Evolutionary conservation across 192 early-diverging fungal genomes (phyloP).

Genomic region (Coemansia asiatica): DNA sequence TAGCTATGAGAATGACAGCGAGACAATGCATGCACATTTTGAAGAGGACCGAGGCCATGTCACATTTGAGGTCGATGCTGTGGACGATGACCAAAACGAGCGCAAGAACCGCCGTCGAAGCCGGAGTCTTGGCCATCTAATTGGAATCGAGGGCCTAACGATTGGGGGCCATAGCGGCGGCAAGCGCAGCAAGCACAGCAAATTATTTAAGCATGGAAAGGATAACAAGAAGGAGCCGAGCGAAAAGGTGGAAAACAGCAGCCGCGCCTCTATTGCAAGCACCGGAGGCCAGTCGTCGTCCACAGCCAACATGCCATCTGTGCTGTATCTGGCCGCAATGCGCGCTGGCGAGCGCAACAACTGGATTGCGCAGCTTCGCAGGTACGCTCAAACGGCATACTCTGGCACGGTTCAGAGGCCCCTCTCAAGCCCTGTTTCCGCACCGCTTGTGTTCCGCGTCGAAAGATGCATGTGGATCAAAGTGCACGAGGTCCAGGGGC

Average conservation of each 20-base stretch:
- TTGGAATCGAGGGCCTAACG: slow-evolving; percentile 5
- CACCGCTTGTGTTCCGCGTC: slow-evolving; percentile 27
- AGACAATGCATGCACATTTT: background rate
- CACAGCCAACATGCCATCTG: slow-evolving; percentile 5
- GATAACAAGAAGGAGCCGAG: background rate
- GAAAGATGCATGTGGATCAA: slow-evolving; percentile 50
- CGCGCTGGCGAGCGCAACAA: slow-evolving; percentile 39
- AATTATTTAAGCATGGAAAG: too few species aligned
- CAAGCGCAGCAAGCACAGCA: slow-evolving; percentile 8
- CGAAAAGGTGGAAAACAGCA: background rate
- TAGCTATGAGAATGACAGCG: background rate
- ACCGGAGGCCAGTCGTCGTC: background rate
- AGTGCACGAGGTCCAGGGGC: slow-evolving; percentile 27
- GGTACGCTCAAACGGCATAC: slow-evolving; percentile 15
- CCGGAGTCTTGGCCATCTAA: slow-evolving; percentile 18
- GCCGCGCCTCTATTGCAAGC: background rate
- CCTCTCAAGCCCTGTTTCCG: background rate
- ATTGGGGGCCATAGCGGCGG: slow-evolving; percentile 7
- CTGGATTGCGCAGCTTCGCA: slow-evolving; percentile 41
- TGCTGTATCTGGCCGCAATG: slow-evolving; percentile 33
- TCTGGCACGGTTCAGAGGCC: slow-evolving; percentile 13
- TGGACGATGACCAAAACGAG: background rate
- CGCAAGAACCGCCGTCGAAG: slow-evolving; percentile 9
- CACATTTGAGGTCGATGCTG: background rate
- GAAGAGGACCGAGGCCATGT: background rate